Conservation (phyloP, 768 basidiomycete species). For the Tephrocybe sp. region DNA sequence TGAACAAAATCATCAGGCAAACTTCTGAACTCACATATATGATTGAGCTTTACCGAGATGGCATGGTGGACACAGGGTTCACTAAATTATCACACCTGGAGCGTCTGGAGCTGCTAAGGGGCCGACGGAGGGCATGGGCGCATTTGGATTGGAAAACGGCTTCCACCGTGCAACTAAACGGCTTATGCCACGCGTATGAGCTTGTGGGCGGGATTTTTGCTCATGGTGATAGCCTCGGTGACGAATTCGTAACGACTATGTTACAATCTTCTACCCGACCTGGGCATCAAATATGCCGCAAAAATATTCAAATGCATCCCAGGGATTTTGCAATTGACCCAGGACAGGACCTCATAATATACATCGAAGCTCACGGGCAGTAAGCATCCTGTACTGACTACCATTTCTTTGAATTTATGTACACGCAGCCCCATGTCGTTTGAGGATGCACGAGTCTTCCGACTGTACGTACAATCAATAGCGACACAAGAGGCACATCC, state of each 20-base stretch:
- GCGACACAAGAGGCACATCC: constrained; percentile 42
- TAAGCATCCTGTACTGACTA: constrained; percentile 4
- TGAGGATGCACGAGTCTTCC: constrained; percentile 12
- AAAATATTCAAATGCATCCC: constrained; percentile 37
- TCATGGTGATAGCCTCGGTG: constrained; percentile 28
- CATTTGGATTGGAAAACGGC: constrained; percentile 19
- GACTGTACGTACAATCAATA: constrained; percentile 43
- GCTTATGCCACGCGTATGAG: constrained; percentile 46
- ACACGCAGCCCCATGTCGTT: constrained; percentile 5
- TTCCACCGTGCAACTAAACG: constrained; percentile 12
- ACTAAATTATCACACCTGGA: constrained; percentile 15
- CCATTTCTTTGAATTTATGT: neutral
- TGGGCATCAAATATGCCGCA: constrained; percentile 19
- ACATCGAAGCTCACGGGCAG: constrained; percentile 20
- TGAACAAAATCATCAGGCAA: constrained; percentile 17
- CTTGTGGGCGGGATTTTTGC: constrained; percentile 59
- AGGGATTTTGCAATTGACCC: constrained; percentile 68
- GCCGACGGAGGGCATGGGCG: constrained; percentile 24
- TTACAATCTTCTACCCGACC: constrained; percentile 23
- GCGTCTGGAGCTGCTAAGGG: constrained; percentile 18
- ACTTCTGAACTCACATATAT: constrained; percentile 34
- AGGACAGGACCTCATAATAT: constrained; percentile 54
- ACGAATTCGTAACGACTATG: constrained; percentile 19
- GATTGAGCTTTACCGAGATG: constrained; percentile 37
- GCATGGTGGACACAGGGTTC: constrained; percentile 25